Percentiles rank a stretch among this genome's conserved stretches.
Conservation (phyloP, 73 alveolate species). For the Symbiodinium pilosum region DNA sequence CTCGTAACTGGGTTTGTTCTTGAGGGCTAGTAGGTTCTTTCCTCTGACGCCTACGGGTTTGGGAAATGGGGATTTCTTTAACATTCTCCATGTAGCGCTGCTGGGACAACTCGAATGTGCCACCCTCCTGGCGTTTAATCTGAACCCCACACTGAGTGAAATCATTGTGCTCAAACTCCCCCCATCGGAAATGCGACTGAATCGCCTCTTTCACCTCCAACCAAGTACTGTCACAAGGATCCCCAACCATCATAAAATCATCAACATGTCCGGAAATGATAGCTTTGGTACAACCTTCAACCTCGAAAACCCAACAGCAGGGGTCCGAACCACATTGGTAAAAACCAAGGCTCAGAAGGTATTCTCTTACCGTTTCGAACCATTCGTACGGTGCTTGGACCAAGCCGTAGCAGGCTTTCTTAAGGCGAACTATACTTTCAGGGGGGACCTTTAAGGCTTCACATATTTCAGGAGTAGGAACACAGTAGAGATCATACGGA, state of each 20-base stretch:
- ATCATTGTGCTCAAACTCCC: conserved; percentile 18
- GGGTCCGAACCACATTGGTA: conserved; percentile 4
- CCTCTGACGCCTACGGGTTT: background rate
- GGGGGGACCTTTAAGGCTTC: background rate
- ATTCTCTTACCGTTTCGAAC: background rate
- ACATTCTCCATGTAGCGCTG: conserved; percentile 23
- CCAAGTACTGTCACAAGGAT: background rate
- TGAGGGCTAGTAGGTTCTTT: background rate
- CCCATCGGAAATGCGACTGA: conserved; percentile 11
- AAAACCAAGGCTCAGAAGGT: background rate
- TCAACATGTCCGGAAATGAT: conserved; percentile 43
- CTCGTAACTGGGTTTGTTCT: background rate
- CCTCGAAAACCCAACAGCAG: background rate
- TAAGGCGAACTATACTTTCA: background rate
- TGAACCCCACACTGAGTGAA: conserved; percentile 54
- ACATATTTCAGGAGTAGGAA: conserved; percentile 1
- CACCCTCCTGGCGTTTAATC: background rate
- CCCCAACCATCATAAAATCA: conserved; percentile 19
- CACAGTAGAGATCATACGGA: background rate
- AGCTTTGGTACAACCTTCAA: background rate
- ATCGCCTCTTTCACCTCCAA: background rate
- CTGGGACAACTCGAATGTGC: background rate
- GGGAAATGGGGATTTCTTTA: background rate
- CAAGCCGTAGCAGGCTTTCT: conserved; percentile 16
- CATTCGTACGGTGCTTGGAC: conserved; percentile 25